Base-by-base conservation (phyloP, 2,329 filamentous ascomycete species). In the Claviceps spartinae region DNA sequence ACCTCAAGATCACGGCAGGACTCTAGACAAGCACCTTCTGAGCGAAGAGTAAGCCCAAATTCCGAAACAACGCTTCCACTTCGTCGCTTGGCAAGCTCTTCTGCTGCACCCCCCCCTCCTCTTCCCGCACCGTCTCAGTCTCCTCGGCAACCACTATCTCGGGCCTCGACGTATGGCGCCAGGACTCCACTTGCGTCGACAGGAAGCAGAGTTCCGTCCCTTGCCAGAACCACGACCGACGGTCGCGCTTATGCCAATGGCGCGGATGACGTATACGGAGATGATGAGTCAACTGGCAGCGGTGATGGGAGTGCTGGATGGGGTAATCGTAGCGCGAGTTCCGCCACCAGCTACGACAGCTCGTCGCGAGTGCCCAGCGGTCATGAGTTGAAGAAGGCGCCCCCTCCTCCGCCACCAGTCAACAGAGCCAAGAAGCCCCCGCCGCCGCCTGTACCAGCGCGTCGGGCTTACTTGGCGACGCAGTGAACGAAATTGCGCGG, bases 261-360 rank as follows among this genome's bases (percentile, higher is more conserved):
- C 47, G 58, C 62, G 36, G 67, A 72, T 34, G 74, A 77, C 53
- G 67, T 73, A 2, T 77, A 75, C 55, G 69, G 65, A 54, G 74
- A 72, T 47, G 76, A 78, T 55, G 71, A 75, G 51, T 76, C 73
- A 47, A 72, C 71, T 9, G 65, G 65, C 7, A 76, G 73, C 56
- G 73, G 72, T 55, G 73, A 74, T 55, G 73, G 71, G 41, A 78
- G 75, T 38, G 74, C 74, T 0, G 72, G 76, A 51, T 75, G 71
- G 64, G 69, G 67, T 20, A 72, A 76, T 46, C 72, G 73, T 51
- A 74, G 73, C 58, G 67, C 75, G 52, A 80, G 76, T 57, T 77
- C 77, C 0, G 73, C 76, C 2, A 79, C 77, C 1, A 79, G 76
- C 62, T 72, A 76, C 52, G 75, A 73, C 54, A 79, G 76, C 61